These are phyloP conservation scores for Ruellia speciosa DNA, from an alignment of 305 asterid species.

Conservation along the genomic window DNA sequence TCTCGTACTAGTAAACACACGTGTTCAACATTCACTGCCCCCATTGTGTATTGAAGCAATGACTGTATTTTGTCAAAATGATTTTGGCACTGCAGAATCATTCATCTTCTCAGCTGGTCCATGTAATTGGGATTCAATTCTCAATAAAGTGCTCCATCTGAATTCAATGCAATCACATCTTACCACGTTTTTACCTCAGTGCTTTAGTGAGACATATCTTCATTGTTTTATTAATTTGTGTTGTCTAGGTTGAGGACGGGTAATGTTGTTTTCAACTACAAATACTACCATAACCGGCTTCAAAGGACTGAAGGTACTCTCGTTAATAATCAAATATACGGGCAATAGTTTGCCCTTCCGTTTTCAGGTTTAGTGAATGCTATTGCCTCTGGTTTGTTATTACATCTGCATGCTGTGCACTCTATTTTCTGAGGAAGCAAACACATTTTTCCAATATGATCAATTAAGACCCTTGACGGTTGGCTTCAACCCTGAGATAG, in stretches of 20 bases:
- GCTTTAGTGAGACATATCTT: not conserved
- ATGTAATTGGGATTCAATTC: constrained; percentile 2
- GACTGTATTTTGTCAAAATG: constrained; percentile 9
- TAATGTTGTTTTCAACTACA: constrained; percentile 93
- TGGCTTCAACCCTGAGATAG: too few relatives aligned
- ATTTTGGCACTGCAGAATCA: constrained; percentile 1
- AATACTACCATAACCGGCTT: constrained; percentile 77
- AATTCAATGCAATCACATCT: not conserved
- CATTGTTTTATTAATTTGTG: not conserved
- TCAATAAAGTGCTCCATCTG: not conserved
- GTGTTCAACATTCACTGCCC: not conserved
- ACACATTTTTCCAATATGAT: too few relatives aligned
- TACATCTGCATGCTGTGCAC: not conserved
- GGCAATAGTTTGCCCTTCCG: constrained; percentile 9
- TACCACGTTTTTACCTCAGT: not conserved
- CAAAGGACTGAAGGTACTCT: constrained; percentile 92
- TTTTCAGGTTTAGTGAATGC: constrained; percentile 18
- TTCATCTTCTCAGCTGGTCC: too few relatives aligned
- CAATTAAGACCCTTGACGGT: too few relatives aligned
- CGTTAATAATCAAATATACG: not conserved
- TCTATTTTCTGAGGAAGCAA: too few relatives aligned
- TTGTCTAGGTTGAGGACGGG: constrained; percentile 89
- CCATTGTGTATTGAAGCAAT: constrained; percentile 12
- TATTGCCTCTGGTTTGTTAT: constrained; percentile 4
- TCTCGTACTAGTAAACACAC: not conserved